Conservation (phyloP, 495 filamentous ascomycete genomes). For the Penicillium nucicola region DNA sequence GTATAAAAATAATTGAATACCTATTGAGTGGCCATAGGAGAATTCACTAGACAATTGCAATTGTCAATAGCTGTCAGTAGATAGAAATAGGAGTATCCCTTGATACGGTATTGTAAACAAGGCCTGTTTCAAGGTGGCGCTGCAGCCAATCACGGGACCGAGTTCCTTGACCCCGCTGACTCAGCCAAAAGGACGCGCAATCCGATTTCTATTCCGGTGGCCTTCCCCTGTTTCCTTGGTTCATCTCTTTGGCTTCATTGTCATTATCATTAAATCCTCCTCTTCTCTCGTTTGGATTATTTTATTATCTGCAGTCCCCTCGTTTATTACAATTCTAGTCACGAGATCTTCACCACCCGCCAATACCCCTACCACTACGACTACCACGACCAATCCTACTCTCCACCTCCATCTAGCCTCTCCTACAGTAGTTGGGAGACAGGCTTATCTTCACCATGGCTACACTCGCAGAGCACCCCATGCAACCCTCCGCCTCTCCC, state of each 20-base stretch:
- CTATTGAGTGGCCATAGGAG: too few species aligned
- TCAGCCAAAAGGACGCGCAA: slow-evolving; percentile 41
- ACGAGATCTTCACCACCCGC: background rate
- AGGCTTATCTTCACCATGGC: slow-evolving; percentile 30
- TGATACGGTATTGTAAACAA: slow-evolving; percentile 9
- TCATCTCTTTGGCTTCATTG: slow-evolving; percentile 6
- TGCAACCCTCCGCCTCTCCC: slow-evolving; percentile 21
- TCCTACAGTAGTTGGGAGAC: background rate
- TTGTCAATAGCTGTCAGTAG: background rate
- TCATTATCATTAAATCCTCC: slow-evolving; percentile 4
- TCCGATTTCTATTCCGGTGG: slow-evolving; percentile 30
- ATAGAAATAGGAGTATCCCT: background rate
- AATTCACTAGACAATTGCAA: too few species aligned
- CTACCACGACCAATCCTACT: too few species aligned
- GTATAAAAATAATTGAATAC: too few species aligned
- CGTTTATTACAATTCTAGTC: background rate
- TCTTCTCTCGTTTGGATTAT: slow-evolving; percentile 7
- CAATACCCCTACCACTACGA: background rate
- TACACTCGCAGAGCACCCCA: slow-evolving; percentile 40
- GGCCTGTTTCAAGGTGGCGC: slow-evolving; percentile 6
- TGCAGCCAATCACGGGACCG: slow-evolving; percentile 6
- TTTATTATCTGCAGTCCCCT: background rate
- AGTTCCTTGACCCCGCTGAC: slow-evolving; percentile 19
- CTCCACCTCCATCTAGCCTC: background rate
- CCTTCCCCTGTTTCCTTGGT: slow-evolving; percentile 13